phyloP scores from a whole-genome alignment of 129 eudicot species.

The Flaveria sonorensis region DNA sequence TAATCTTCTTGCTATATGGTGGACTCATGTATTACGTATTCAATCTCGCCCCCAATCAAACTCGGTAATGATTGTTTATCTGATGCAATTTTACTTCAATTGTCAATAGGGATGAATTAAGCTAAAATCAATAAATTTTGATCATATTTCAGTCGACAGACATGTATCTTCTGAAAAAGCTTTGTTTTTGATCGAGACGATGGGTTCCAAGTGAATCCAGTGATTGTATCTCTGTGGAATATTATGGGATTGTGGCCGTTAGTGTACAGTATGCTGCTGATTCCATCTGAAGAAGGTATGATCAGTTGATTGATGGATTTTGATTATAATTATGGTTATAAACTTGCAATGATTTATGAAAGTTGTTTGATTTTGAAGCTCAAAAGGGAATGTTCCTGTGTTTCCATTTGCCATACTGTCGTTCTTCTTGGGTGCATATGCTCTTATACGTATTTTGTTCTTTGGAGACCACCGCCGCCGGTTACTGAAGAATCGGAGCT shows the following conservation, averaged over 20 bases:
- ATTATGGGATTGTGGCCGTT: constrained; percentile 96
- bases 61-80: constrained; percentile 56
- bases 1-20: constrained; percentile 74
- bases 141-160: constrained; percentile 58
- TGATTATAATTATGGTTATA: background rate
- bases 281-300: constrained; percentile 92
- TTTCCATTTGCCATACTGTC: constrained; percentile 81
- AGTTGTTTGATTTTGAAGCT: constrained; percentile 48
- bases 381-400: constrained; percentile 73
- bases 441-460: constrained; percentile 82
- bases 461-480: constrained; percentile 98
- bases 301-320: background rate
- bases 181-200: constrained; percentile 82
- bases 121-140: background rate
- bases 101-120: background rate
- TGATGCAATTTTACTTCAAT: background rate
- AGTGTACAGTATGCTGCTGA: constrained; percentile 72
- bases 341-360: background rate
- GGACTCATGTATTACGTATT: constrained; percentile 78
- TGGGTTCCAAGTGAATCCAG: constrained; percentile 73
- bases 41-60: constrained; percentile 79
- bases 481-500: constrained; percentile 71
- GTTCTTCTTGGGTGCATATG: constrained; percentile 85
- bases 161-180: constrained; percentile 77
- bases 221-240: constrained; percentile 82